Conservation (phyloP, 73 alveolate genomes). For the Tetrahymena malaccensis region DNA sequence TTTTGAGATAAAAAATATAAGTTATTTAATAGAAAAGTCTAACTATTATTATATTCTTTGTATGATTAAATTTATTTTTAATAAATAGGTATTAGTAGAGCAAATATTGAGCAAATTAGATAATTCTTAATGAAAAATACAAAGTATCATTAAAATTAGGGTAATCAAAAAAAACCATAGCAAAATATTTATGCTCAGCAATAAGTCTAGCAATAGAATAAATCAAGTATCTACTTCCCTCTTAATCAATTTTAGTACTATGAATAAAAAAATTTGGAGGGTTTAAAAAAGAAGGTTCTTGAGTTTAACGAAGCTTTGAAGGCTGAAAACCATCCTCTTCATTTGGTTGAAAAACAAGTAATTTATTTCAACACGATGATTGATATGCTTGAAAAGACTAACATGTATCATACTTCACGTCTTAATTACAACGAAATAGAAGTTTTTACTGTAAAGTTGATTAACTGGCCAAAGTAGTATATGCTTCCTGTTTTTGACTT, state of each 20-base stretch:
- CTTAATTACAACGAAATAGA: slow-evolving; percentile 59
- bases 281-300: slow-evolving; percentile 81
- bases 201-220: slow-evolving; percentile 18
- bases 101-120: slow-evolving; percentile 50
- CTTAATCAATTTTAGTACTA: slow-evolving; percentile 47
- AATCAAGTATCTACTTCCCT: slow-evolving; percentile 59
- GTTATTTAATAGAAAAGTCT: no score
- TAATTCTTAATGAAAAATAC: slow-evolving; percentile 45
- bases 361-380: slow-evolving; percentile 54
- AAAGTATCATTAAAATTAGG: background rate
- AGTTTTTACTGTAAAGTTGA: slow-evolving; percentile 64
- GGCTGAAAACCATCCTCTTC: slow-evolving; percentile 39
- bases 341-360: slow-evolving; percentile 64
- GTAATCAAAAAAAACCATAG: background rate
- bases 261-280: slow-evolving; percentile 75
- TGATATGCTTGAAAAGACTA: slow-evolving; percentile 52
- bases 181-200: slow-evolving; percentile 41
- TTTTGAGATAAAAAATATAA: no score
- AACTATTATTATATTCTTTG: background rate
- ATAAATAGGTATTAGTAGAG: slow-evolving; percentile 48
- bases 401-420: slow-evolving; percentile 58
- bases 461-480: slow-evolving; percentile 76
- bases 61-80: background rate
- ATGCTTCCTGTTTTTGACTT: slow-evolving; percentile 90
- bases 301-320: slow-evolving; percentile 66